These are phyloP conservation scores for Kwoniella sp. DNA, from an alignment of 768 basidiomycete genomes.

Conservation along the genomic window DNA sequence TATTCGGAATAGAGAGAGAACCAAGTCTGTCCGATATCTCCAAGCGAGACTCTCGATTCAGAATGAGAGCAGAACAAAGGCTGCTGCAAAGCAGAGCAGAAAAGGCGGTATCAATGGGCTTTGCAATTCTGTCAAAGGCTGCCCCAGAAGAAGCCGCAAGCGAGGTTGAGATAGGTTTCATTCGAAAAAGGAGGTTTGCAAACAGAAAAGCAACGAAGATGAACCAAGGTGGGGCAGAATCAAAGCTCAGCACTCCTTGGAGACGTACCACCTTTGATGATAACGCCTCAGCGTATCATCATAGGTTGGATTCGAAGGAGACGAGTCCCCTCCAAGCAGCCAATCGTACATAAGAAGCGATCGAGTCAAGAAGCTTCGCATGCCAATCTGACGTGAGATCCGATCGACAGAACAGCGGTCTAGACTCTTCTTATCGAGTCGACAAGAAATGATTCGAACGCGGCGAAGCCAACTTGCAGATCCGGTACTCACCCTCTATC, in stretches of 20 bases:
- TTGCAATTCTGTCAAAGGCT: neutral
- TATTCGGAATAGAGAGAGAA: neutral
- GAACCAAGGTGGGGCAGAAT: neutral
- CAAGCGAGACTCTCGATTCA: neutral
- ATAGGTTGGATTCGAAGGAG: neutral
- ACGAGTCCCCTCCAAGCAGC: no score
- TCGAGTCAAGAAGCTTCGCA: neutral
- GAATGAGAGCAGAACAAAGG: neutral
- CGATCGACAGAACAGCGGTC: no score
- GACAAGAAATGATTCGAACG: no score
- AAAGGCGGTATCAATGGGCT: neutral
- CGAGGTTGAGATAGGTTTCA: neutral
- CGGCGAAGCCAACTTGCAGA: neutral
- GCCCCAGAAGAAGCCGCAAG: neutral
- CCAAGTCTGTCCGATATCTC: neutral
- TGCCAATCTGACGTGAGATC: no score
- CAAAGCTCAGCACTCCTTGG: neutral
- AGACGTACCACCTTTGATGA: neutral
- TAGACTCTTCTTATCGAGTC: no score
- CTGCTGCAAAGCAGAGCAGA: neutral
- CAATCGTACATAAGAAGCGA: neutral
- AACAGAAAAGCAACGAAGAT: neutral
- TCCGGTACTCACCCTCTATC: constrained; percentile 15
- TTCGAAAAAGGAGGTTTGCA: neutral
- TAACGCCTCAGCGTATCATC: neutral